phyloP scores from a whole-genome alignment of 176 grass and related monocot species.

The Alloteropsis semialata region DNA sequence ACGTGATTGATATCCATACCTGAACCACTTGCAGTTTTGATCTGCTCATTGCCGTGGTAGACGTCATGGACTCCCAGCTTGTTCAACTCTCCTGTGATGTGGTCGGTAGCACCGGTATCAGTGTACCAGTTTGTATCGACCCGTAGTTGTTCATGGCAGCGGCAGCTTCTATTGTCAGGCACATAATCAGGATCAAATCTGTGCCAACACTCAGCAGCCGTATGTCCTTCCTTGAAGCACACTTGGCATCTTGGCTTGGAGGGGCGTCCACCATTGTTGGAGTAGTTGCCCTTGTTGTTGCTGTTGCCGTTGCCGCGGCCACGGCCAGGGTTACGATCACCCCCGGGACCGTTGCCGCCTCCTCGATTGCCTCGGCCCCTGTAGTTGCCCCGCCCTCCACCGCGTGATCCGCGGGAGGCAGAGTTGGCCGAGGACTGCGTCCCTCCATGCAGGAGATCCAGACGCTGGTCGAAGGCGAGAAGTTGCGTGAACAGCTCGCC shows the following conservation, averaged over 20 bases:
- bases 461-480: no score
- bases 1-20: neutral
- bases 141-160: neutral
- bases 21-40: neutral
- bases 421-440: neutral
- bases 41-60: neutral
- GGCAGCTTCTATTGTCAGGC: neutral
- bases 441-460: neutral
- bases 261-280: neutral
- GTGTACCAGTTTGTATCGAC: neutral
- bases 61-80: neutral
- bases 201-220: neutral
- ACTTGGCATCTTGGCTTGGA: neutral
- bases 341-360: neutral
- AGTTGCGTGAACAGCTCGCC: no score
- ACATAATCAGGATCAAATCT: neutral
- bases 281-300: no score
- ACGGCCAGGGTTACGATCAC: no score
- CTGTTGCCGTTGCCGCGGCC: neutral
- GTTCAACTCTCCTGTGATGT: neutral
- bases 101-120: neutral
- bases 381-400: neutral
- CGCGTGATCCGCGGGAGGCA: neutral
- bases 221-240: neutral
- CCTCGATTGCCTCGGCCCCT: neutral